Percentiles rank a stretch among this genome's conserved stretches.
Conservation (phyloP, 768 basidiomycete species). For the Holtermanniella nyarrowii region DNA sequence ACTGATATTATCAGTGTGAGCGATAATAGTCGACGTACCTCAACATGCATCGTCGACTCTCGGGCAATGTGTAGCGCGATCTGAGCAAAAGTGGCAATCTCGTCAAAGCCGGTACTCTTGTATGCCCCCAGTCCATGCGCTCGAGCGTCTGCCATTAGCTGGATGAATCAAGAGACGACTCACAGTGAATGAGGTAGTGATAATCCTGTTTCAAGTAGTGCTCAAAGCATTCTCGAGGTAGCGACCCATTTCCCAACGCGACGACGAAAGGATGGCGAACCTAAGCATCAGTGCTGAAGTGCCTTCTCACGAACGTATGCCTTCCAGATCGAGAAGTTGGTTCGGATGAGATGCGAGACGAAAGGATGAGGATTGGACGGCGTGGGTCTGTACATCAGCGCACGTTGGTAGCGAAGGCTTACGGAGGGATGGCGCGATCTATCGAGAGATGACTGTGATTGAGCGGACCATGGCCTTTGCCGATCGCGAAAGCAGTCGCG, state of each 20-base stretch:
- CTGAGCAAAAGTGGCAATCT: constrained; percentile 55
- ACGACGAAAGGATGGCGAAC: constrained; percentile 76
- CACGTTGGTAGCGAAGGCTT: constrained; percentile 43
- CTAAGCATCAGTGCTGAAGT: not conserved
- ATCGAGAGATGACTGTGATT: constrained; percentile 67
- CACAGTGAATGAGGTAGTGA: constrained; percentile 45
- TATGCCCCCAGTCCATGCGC: constrained; percentile 58
- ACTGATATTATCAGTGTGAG: constrained; percentile 34
- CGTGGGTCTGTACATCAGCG: constrained; percentile 47
- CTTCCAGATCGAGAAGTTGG: constrained; percentile 41
- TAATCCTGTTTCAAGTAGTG: constrained; percentile 62
- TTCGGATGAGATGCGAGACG: constrained; percentile 53
- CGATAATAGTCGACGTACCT: constrained; percentile 20
- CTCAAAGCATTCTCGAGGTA: constrained; percentile 57
- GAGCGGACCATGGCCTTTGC: constrained; percentile 69
- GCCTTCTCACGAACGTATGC: constrained; percentile 56
- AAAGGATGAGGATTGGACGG: constrained; percentile 58
- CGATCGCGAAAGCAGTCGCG: constrained; percentile 55
- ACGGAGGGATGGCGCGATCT: constrained; percentile 49
- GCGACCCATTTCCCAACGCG: constrained; percentile 61
- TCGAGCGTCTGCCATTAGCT: constrained; percentile 25
- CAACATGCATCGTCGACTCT: constrained; percentile 63
- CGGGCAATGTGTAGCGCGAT: constrained; percentile 56
- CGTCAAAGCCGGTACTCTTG: constrained; percentile 58
- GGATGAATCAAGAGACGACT: constrained; percentile 15